Conservation (phyloP, 768 basidiomycete genomes). For the Mrakia frigida region DNA sequence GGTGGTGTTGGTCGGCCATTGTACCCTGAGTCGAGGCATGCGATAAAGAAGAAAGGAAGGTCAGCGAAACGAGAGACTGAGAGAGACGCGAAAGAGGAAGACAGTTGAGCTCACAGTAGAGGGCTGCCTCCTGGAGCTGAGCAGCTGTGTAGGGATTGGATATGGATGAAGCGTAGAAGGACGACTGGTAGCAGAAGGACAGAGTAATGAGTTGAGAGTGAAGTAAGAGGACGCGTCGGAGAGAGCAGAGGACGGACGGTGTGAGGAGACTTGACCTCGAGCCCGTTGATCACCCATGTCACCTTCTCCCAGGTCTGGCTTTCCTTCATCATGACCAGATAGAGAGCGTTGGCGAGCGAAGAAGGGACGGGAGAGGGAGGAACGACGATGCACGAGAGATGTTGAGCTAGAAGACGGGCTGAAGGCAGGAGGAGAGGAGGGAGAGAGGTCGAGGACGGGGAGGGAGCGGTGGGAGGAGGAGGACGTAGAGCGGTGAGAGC, state of each 20-base stretch:
- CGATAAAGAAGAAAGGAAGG: not conserved
- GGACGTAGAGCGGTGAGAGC: constrained; percentile 32
- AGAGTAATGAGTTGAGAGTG: not conserved
- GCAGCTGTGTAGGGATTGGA: not conserved
- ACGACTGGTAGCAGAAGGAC: not conserved
- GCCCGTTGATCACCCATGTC: constrained; percentile 40
- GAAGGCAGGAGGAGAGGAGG: constrained; percentile 39
- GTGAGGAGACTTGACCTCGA: constrained; percentile 41
- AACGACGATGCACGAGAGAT: constrained; percentile 37
- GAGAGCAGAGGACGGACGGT: constrained; percentile 34
- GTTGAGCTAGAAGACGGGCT: constrained; percentile 37
- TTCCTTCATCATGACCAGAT: constrained; percentile 41
- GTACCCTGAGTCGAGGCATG: constrained; percentile 7
- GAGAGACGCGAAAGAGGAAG: not conserved
- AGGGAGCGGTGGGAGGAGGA: constrained; percentile 12
- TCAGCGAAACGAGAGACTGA: not conserved
- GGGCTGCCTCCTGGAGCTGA: not conserved
- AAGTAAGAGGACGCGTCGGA: not conserved
- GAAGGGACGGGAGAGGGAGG: constrained; percentile 40
- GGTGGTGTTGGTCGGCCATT: constrained; percentile 8
- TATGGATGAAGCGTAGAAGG: not conserved
- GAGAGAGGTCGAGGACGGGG: constrained; percentile 32
- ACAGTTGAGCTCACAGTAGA: constrained; percentile 24
- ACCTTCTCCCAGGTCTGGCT: constrained; percentile 39
- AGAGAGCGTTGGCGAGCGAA: constrained; percentile 42